Evolutionary conservation across 208 protist species (phyloP).

Genomic region (Acanthamoeba healyi): DNA sequence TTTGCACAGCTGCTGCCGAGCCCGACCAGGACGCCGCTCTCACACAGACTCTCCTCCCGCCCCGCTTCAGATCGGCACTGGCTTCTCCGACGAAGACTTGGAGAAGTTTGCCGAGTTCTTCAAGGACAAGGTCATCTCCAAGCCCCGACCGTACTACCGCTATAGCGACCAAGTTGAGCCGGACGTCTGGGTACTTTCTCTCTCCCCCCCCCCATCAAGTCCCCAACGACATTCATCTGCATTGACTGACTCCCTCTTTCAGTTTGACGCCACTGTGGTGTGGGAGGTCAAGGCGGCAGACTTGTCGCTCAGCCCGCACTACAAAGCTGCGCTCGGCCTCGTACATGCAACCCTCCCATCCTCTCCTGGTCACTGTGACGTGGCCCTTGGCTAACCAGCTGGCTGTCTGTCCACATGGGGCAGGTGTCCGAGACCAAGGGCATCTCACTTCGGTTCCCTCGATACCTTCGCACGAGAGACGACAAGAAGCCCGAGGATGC

Average conservation of each 20-base stretch:
- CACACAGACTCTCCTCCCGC: no score
- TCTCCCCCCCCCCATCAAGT: neutral
- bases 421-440: conserved; percentile 92
- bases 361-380: no score
- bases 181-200: conserved; percentile 38
- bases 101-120: conserved; percentile 69
- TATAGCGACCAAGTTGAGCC: conserved; percentile 27
- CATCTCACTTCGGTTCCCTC: conserved; percentile 98
- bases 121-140: conserved; percentile 74
- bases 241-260: conserved; percentile 80
- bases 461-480: conserved; percentile 97
- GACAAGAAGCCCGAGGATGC: conserved; percentile 97
- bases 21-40: no score
- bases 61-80: conserved; percentile 81
- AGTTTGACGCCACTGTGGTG: conserved; percentile 96
- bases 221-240: neutral
- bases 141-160: conserved; percentile 72
- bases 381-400: no score
- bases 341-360: neutral
- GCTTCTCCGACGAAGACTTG: conserved; percentile 82
- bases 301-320: conserved; percentile 98
- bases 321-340: conserved; percentile 94
- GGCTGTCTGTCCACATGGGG: no score
- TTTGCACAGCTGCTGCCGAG: neutral
- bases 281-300: conserved; percentile 99